A percentile compares a stretch with the other conserved stretches of the same genome.
phyloP scores from a whole-genome alignment of 192 early-diverging fungal species.

The Diversispora epigaea region DNA sequence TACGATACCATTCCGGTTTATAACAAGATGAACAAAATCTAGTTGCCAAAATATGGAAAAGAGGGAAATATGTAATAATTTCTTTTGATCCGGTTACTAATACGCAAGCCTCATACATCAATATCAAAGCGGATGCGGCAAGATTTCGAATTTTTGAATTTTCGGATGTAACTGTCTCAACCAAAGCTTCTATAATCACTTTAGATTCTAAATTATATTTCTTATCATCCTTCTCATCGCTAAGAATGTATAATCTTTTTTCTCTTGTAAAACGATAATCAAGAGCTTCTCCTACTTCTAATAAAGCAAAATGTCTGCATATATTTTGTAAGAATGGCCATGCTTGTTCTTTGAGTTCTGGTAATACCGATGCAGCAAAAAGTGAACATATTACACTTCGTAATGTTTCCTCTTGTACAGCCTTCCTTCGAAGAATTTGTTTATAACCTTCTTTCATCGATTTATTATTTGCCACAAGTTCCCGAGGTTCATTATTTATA shows the following conservation, averaged over 20 bases:
- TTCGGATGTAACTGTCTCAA: constrained; percentile 75
- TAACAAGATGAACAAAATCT: constrained; percentile 92
- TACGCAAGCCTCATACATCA: constrained; percentile 61
- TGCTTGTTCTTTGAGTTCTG: constrained; percentile 61
- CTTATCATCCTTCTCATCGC: constrained; percentile 50
- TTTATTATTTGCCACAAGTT: constrained; percentile 26
- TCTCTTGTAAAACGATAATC: constrained; percentile 48
- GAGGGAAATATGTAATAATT: constrained; percentile 60
- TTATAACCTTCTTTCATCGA: constrained; percentile 56
- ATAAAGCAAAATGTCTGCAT: constrained; percentile 73
- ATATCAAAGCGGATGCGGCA: constrained; percentile 65
- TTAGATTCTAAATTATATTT: constrained; percentile 57
- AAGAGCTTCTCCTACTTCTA: constrained; percentile 68
- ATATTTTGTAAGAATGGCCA: constrained; percentile 64
- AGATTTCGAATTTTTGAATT: constrained; percentile 55
- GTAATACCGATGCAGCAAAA: constrained; percentile 63
- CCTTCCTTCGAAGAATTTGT: constrained; percentile 35
- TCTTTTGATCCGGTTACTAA: constrained; percentile 60
- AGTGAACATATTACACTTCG: constrained; percentile 59
- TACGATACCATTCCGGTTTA: constrained; percentile 80
- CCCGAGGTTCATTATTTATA: neutral
- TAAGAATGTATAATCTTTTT: constrained; percentile 39
- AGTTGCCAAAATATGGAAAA: constrained; percentile 78
- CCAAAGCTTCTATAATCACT: constrained; percentile 77
- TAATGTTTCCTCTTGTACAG: constrained; percentile 61